These are phyloP conservation scores for Glutinoglossum americanum DNA, from an alignment of 495 filamentous ascomycete genomes.

Conservation along the genomic window DNA sequence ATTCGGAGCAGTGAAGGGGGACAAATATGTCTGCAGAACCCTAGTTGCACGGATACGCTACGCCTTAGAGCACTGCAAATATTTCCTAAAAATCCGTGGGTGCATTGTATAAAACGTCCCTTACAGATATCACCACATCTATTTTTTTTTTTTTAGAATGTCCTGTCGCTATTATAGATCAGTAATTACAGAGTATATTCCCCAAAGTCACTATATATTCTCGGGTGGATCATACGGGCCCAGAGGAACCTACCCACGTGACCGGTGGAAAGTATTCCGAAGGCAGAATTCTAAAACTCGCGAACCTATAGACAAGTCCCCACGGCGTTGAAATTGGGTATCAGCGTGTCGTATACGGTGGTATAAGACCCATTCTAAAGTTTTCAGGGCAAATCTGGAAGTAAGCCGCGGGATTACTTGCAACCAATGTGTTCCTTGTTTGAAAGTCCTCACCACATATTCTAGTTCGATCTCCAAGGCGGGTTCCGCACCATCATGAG, in stretches of 20 bases:
- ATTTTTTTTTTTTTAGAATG: neutral
- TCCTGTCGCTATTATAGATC: neutral
- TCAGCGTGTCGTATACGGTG: neutral
- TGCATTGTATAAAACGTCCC: neutral
- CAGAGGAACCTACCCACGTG: too few species aligned
- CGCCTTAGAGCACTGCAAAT: neutral
- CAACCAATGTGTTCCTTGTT: neutral
- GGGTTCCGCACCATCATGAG: neutral
- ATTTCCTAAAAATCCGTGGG: neutral
- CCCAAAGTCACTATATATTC: neutral
- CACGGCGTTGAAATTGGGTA: neutral
- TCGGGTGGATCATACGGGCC: too few species aligned
- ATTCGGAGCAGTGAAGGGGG: neutral
- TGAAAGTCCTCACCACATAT: neutral
- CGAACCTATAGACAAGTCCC: neutral
- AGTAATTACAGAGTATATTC: neutral
- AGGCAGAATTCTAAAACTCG: too few species aligned
- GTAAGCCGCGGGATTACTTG: neutral
- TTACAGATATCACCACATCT: neutral
- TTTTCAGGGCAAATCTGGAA: neutral
- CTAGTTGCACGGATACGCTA: neutral
- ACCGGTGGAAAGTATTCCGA: too few species aligned
- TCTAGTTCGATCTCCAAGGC: neutral
- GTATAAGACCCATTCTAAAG: neutral
- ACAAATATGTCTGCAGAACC: neutral